Base-by-base conservation (phyloP, 441 rosid genomes). In the Bruguiera hainesii region DNA sequence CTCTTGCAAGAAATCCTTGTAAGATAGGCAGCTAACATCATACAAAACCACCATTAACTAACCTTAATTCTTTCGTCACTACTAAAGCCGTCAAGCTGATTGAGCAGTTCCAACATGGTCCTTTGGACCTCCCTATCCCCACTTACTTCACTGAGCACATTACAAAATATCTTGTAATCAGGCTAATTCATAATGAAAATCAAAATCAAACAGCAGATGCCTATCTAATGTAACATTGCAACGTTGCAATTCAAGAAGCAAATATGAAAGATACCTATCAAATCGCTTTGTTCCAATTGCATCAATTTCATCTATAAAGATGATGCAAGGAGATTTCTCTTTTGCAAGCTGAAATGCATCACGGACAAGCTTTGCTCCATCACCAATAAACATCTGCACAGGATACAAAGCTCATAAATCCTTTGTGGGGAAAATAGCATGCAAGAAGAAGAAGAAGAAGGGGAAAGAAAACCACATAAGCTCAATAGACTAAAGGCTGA, bases 261-360 rank as follows among this genome's bases (percentile, higher is more conserved):
- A 62, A 51, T 9, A 66, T 51, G 26, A 10, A 6, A 29, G 53
- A 46, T 80, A 90, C 99, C 98, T 91, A 73, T 94, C 99, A 35
- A 94, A 94, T 49, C 98, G 92, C 82, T 91, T 94, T 56, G 99
- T 91, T 7, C 99, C 99, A 51, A 94, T 94, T 16, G 99, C 98
- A 69, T 94, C 99, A 42, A 94, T 94, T 80, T 94, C 99, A 80
- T 94, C 99, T 35, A 94, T 91, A 72, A 94, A 94, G 70, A 91
- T 94, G 79, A 94, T 94, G 83, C 99, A 94, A 0, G 99, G 98
- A 60, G 99, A 93, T 77, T 91, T 94, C 78, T 94, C 99, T 78
- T 94, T 94, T 51, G 99, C 99, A 62, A 94, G 97, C 72, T 88
- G 99, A 79, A 94, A 94, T 18, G 99, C 97, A 89, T 94, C 98